A percentile compares a stretch with the other conserved stretches of the same genome.
Conservation (phyloP, 2,329 filamentous ascomycete species). For the Diaporthe destruens region DNA sequence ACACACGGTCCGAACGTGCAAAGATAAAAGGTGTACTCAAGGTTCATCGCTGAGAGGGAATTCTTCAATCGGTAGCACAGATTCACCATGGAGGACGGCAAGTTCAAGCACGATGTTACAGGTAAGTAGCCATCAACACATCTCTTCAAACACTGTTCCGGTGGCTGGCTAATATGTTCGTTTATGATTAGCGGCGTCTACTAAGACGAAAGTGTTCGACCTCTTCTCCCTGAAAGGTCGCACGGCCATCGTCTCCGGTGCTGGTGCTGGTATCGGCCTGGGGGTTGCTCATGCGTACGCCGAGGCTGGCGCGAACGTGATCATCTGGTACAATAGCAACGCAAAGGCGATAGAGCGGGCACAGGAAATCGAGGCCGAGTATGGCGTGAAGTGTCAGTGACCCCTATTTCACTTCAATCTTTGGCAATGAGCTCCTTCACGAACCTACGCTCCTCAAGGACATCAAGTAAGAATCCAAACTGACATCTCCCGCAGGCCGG, state of each 20-base stretch:
- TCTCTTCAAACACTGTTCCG: fast-evolving
- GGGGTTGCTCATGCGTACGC: constrained; percentile 73
- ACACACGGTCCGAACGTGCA: background rate
- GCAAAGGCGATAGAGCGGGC: constrained; percentile 72
- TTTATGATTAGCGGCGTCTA: constrained; percentile 8
- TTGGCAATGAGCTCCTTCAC: background rate
- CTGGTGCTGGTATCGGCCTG: constrained; percentile 75
- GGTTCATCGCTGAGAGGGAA: too few species aligned
- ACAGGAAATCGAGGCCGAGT: constrained; percentile 72
- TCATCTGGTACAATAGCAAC: constrained; percentile 80
- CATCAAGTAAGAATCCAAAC: background rate
- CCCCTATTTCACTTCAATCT: too few species aligned
- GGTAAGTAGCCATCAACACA: background rate
- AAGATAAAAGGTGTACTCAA: background rate
- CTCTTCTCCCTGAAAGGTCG: constrained; percentile 72
- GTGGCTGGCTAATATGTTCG: background rate
- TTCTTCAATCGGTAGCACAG: background rate
- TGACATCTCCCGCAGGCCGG: constrained; percentile 56
- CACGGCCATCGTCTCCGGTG: constrained; percentile 78
- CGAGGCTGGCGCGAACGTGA: constrained; percentile 79
- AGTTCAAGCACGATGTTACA: constrained; percentile 17
- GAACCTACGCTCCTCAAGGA: too few species aligned
- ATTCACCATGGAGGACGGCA: constrained; percentile 16
- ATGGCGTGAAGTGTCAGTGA: constrained; percentile 74
- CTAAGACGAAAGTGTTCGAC: constrained; percentile 27